Evolutionary conservation across 2,329 filamentous ascomycete genomes (phyloP).

Genomic region (Aaosphaeria pasadenensis): DNA sequence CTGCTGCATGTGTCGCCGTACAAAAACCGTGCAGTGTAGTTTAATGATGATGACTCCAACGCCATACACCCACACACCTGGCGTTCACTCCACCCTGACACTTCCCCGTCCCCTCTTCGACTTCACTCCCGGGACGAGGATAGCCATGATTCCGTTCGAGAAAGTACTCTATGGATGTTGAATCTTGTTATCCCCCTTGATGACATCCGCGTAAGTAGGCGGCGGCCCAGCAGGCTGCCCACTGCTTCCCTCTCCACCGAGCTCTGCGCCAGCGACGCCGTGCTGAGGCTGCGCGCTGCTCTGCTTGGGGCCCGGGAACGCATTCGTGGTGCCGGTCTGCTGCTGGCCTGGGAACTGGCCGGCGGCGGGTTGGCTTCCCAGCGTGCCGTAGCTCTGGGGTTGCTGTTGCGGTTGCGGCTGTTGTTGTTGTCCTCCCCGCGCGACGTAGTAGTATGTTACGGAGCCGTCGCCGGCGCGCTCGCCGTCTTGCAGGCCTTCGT

Average conservation of each 20-base stretch:
- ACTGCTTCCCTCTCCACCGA: conserved; percentile 21
- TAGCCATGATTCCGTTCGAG: too few species aligned
- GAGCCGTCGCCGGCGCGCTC: conserved; percentile 51
- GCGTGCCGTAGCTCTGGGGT: conserved; percentile 39
- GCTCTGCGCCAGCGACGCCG: conserved; percentile 7
- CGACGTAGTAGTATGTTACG: conserved; percentile 74
- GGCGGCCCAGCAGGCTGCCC: conserved; percentile 51
- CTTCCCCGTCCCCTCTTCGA: too few species aligned
- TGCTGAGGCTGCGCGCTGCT: conserved; percentile 15
- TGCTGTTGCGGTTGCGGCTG: conserved; percentile 2
- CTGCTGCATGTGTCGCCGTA: too few species aligned
- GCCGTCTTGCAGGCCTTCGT: conserved; percentile 59
- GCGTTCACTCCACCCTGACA: too few species aligned
- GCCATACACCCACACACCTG: too few species aligned
- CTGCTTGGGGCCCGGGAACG: conserved; percentile 23
- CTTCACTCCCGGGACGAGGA: too few species aligned
- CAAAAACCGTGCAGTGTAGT: too few species aligned
- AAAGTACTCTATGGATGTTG: conserved; percentile 47
- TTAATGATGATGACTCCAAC: too few species aligned
- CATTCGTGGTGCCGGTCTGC: conserved; percentile 31
- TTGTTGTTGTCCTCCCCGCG: conserved; percentile 22
- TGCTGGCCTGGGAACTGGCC: conserved; percentile 44
- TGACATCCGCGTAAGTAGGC: conserved; percentile 85
- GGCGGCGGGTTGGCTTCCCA: conserved; percentile 32
- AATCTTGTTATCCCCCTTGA: conserved; percentile 87